Evolutionary conservation across 2,329 filamentous ascomycete species (phyloP).

Genomic region (Madurella fahalii): DNA sequence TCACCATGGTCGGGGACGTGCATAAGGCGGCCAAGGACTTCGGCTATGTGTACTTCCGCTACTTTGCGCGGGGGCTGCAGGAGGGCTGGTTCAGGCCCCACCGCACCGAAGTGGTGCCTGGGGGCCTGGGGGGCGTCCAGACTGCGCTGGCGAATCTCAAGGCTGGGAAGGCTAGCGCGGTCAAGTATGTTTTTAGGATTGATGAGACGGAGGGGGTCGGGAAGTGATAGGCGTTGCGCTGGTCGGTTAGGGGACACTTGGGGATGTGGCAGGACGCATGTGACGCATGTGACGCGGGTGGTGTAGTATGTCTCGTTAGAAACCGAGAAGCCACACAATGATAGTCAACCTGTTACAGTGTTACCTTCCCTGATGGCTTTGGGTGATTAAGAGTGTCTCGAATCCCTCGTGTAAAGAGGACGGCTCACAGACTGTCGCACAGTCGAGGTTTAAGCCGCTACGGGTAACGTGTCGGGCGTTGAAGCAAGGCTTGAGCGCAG

Average conservation of each 20-base stretch:
- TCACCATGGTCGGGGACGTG: constrained; percentile 30
- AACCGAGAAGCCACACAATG: too few relatives aligned
- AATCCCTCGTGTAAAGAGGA: too few relatives aligned
- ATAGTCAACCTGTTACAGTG: too few relatives aligned
- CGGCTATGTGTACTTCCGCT: constrained; percentile 31
- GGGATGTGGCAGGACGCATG: too few relatives aligned
- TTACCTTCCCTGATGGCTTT: too few relatives aligned
- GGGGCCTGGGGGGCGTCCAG: constrained; percentile 52
- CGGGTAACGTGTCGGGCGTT: too few relatives aligned
- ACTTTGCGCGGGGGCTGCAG: constrained; percentile 38
- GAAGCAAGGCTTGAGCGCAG: too few relatives aligned
- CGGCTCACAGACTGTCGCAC: too few relatives aligned
- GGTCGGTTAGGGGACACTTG: too few relatives aligned
- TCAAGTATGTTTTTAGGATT: constrained; percentile 58
- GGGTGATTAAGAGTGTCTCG: too few relatives aligned
- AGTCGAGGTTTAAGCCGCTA: too few relatives aligned
- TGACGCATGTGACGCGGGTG: too few relatives aligned
- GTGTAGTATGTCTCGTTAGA: neutral
- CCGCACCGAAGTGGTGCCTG: constrained; percentile 48
- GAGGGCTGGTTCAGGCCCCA: constrained; percentile 49
- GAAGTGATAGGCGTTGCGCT: neutral
- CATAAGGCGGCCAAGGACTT: constrained; percentile 33
- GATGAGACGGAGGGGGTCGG: constrained; percentile 29
- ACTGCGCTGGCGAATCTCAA: constrained; percentile 35
- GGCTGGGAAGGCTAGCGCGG: constrained; percentile 56